Base-by-base conservation (phyloP, 2,329 filamentous ascomycete genomes). In the Hypoxylon sp. region DNA sequence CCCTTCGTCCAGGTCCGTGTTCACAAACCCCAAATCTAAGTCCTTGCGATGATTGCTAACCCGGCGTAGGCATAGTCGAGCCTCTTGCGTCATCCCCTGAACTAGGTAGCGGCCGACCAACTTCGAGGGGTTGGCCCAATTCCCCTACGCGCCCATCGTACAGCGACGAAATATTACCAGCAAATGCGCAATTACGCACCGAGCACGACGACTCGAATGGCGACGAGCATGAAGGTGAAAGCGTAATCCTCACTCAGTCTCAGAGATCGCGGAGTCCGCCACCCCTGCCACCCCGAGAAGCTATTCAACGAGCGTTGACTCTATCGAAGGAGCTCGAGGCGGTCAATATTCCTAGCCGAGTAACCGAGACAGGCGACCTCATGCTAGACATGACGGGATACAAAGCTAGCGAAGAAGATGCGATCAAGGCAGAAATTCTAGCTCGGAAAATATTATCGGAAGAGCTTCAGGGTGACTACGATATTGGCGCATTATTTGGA, bases 311-410 rank as follows among this genome's bases (percentile, higher is more conserved):
- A 72, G 96, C 96, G 6, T 89, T 92, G 76, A 89, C 91, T 29
- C 85, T 99, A 10, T 97, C 95, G 8, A 92, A 93, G 77, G 94
- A 94, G 78, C 86, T 99, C 2, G 93, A 93, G 50, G 91, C 89
- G 2, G 96, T 92, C 52, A 98, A 98, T 76, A 98, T 99, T 65
- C 93, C 94, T 5, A 96, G 92, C 63, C 91, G 93, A 71, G 91
- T 99, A n/a, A 98, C 92, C 0, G 94, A 97, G 63, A 92, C 89
- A 0, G 96, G 96, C 15, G 96, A 99, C 80, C 84, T 99, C 61
- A 98, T 98, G 94, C 84, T 99, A 57, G 96, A 99, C 79, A 98
- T 99, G 94, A 94, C 94, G 0, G 93, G 93, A 0, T 98, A 97
- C 82, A 98, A 98, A 80, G 93, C 91, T 78, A 97, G 91, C 75